Base-by-base conservation (phyloP, 805 yeast species). In the Wickerhamomyces mucosus region DNA sequence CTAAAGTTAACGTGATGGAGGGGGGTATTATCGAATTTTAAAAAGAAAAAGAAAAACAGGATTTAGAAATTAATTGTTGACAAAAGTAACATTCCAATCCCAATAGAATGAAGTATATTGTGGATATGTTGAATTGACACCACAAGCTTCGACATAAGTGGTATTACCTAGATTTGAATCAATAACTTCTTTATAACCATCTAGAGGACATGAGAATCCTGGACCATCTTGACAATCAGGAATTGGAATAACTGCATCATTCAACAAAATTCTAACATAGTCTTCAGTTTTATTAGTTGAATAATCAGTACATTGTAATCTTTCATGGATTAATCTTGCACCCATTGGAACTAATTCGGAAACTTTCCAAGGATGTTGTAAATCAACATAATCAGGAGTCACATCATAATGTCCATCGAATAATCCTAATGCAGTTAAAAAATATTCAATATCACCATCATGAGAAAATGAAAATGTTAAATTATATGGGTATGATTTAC, bases 401-500 rank as follows among this genome's bases (percentile, higher is more conserved):
- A 76, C 52, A 33, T 56, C 56, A 21, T 54, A 43, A 15, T 49
- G 58, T 8, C 51, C 44, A 17, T 47, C 56, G 21, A 53, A 51
- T 18, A 81, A 50, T 7, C 84, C 86, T 29, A 81, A 55, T 3
- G 89, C 81, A 18, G 82, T 60, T 43, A 77, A 58, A 43, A 67
- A 75, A 26, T 76, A 60, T 39, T 74, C 61, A 26, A 82, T 54
- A 39, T 78, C 79, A 23, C 78, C 69, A 50, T 84, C 94, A 48
- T 84, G 94, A 12, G 83, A 65, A 59, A 82, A 78, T 41, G 75
- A 78, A 42, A 80, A 62, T 63, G 78, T 77, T 28, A 80, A 60
- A 34, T 69, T 66, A 48, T 53, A 70, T 37, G 59, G 65, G 43
- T 72, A 77, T 37, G 65, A 67, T 8, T 50, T 46, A 22, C 69